Conservation (phyloP, 2,329 filamentous ascomycete genomes). For the Claviceps fusiformis region DNA sequence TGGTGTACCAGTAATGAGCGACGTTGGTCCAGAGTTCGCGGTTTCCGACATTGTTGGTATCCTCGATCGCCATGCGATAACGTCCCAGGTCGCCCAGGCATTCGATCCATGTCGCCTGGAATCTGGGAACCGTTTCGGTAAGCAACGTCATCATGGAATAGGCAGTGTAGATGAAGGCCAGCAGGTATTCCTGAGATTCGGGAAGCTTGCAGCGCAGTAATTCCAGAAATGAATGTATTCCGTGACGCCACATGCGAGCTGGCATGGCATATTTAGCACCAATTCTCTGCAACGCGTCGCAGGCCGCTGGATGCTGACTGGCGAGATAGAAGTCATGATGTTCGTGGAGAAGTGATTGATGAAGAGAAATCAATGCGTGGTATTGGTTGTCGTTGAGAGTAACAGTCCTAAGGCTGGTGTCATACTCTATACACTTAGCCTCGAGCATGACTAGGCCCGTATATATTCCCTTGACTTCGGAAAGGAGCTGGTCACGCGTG, state of each 20-base stretch:
- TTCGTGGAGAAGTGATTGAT: constrained; percentile 68
- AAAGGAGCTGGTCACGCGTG: constrained; percentile 63
- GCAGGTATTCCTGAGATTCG: constrained; percentile 71
- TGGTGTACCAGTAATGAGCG: constrained; percentile 70
- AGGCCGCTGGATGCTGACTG: constrained; percentile 71
- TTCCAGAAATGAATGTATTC: constrained; percentile 76
- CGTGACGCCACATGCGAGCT: constrained; percentile 85
- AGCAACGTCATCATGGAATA: constrained; percentile 84
- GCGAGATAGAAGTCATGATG: constrained; percentile 81
- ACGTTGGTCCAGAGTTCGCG: constrained; percentile 73
- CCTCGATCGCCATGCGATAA: constrained; percentile 72
- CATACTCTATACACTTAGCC: constrained; percentile 73
- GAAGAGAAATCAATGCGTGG: constrained; percentile 70
- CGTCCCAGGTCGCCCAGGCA: constrained; percentile 76
- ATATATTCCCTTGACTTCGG: constrained; percentile 75
- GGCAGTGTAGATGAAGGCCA: constrained; percentile 76
- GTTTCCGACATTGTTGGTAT: constrained; percentile 64
- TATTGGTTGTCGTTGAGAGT: constrained; percentile 56
- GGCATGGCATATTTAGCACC: constrained; percentile 83
- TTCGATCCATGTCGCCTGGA: constrained; percentile 86
- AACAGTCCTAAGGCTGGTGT: constrained; percentile 39
- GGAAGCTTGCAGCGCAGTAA: constrained; percentile 62
- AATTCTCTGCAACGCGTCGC: constrained; percentile 49
- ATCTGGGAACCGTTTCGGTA: constrained; percentile 71
- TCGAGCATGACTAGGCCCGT: constrained; percentile 77